Percentiles rank a stretch among this genome's conserved stretches.
These are phyloP conservation scores for Gastrodia elata DNA, from an alignment of 106 monocot species.

Conservation along the genomic window DNA sequence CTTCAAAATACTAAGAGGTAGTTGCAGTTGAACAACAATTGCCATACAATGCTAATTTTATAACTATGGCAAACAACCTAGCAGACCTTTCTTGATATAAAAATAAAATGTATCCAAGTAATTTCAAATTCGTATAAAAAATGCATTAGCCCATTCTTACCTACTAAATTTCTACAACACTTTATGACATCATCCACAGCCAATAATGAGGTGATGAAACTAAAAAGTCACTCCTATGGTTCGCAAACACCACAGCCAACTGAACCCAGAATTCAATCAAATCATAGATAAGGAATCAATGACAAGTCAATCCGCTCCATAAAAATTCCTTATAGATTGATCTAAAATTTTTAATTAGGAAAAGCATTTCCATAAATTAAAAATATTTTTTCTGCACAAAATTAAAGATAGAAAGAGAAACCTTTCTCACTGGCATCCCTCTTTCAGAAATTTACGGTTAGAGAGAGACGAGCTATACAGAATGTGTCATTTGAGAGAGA, in stretches of 20 bases:
- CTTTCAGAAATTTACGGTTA: too few relatives aligned
- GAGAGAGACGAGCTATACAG: too few relatives aligned
- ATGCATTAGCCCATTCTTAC: background rate
- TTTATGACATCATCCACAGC: background rate
- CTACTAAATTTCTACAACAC: background rate
- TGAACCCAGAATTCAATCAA: background rate
- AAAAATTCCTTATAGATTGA: constrained; percentile 1
- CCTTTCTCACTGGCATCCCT: too few relatives aligned
- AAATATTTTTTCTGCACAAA: too few relatives aligned
- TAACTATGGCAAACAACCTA: background rate
- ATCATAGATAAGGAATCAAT: background rate
- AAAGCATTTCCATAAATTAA: too few relatives aligned
- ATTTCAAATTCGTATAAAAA: background rate
- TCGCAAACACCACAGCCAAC: background rate
- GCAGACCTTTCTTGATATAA: background rate
- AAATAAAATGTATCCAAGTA: background rate
- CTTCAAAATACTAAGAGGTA: background rate
- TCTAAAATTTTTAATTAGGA: background rate
- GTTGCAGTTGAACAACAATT: background rate
- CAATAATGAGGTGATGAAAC: background rate
- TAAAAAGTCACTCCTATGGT: background rate
- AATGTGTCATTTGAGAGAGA: too few relatives aligned
- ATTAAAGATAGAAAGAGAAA: too few relatives aligned
- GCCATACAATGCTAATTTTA: background rate
- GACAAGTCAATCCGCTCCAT: constrained; percentile 14